phyloP scores from a whole-genome alignment of 305 asterid species.

The Plantago coronopus region DNA sequence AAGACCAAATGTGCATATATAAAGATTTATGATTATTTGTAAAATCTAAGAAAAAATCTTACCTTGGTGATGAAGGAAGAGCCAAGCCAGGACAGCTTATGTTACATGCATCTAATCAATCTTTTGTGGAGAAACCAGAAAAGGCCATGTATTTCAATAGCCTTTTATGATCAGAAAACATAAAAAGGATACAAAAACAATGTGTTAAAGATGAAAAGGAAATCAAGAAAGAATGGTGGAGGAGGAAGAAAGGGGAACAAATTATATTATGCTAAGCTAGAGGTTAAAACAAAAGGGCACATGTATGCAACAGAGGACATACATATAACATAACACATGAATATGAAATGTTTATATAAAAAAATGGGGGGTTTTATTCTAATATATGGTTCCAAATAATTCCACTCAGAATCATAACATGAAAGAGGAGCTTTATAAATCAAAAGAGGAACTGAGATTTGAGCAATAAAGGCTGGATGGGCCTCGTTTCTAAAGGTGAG shows the following conservation, averaged over 20 bases:
- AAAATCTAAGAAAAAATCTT: neutral
- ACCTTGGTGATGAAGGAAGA: conserved; percentile 50
- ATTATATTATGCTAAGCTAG: conserved; percentile 15
- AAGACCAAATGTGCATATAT: conserved; percentile 15
- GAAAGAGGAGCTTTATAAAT: conserved; percentile 20
- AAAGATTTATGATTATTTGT: neutral
- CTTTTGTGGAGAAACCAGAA: conserved; percentile 27
- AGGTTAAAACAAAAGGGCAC: conserved; percentile 42
- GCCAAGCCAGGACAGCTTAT: conserved; percentile 7
- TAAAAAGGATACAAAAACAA: conserved; percentile 10
- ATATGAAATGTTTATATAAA: conserved; percentile 14
- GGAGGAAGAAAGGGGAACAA: conserved; percentile 23
- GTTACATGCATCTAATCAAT: too few relatives aligned
- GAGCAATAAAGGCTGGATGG: conserved; percentile 31
- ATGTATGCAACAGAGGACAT: conserved; percentile 44
- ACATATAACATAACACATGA: conserved; percentile 20
- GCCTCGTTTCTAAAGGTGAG: conserved; percentile 35
- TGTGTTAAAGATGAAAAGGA: neutral
- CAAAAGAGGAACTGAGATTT: conserved; percentile 16
- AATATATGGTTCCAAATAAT: neutral
- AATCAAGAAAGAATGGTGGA: conserved; percentile 21
- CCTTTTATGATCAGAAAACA: conserved; percentile 22
- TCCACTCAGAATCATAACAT: conserved; percentile 28
- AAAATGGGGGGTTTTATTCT: neutral
- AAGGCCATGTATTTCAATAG: conserved; percentile 24